phyloP scores from a whole-genome alignment of 495 filamentous ascomycete genomes.

The Venustampulla echinocandica region DNA sequence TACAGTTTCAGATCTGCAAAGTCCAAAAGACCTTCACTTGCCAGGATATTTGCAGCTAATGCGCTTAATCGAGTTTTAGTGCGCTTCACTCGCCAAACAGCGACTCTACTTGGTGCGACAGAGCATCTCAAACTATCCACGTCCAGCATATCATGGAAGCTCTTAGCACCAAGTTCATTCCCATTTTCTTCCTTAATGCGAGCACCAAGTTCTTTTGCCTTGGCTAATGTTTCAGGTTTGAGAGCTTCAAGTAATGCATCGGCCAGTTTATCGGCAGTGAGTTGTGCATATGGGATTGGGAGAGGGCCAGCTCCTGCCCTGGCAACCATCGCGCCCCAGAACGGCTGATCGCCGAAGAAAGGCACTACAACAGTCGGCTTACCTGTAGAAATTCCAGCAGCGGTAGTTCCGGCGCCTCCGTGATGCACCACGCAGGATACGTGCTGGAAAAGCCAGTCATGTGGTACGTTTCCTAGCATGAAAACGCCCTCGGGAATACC shows the following conservation, averaged over 20 bases:
- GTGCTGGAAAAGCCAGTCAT: conserved; percentile 74
- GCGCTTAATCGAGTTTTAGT: conserved; percentile 56
- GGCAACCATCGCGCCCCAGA: conserved; percentile 73
- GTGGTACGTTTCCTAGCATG: conserved; percentile 68
- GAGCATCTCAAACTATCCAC: conserved; percentile 52
- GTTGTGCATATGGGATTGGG: conserved; percentile 60
- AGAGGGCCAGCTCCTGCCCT: conserved; percentile 61
- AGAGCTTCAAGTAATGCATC: conserved; percentile 52
- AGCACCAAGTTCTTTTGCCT: conserved; percentile 49
- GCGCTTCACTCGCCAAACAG: conserved; percentile 61
- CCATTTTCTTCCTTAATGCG: conserved; percentile 60
- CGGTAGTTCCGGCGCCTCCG: conserved; percentile 75
- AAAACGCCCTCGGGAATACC: conserved; percentile 59
- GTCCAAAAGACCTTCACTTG: conserved; percentile 50
- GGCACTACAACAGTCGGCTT: conserved; percentile 70
- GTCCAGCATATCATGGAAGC: conserved; percentile 62
- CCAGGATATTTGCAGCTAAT: conserved; percentile 57
- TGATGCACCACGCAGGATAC: conserved; percentile 75
- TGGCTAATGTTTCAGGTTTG: conserved; percentile 43
- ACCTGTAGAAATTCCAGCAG: conserved; percentile 59
- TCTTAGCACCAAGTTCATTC: conserved; percentile 50
- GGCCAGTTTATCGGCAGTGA: conserved; percentile 55
- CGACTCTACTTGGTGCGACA: conserved; percentile 53
- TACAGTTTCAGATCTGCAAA: conserved; percentile 63
- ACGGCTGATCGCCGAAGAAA: conserved; percentile 81